Percentiles rank a stretch among this genome's conserved stretches.
phyloP scores from a whole-genome alignment of 495 filamentous ascomycete genomes.

The Venustampulla echinocandica region DNA sequence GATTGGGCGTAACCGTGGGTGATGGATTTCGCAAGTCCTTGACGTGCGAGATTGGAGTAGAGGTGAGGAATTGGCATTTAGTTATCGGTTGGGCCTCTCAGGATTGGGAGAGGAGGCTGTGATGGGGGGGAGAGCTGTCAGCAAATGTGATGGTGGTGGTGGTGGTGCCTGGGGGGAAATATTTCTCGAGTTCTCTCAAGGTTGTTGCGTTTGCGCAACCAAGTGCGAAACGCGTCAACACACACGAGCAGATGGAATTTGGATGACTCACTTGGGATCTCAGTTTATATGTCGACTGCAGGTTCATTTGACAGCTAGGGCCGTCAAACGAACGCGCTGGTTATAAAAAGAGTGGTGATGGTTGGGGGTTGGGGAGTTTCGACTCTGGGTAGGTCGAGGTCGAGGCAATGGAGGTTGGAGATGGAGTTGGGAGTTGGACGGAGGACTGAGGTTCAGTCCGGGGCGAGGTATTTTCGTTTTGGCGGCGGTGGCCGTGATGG shows the following conservation, averaged over 20 bases:
- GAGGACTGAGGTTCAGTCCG: too few relatives aligned
- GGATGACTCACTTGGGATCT: conserved; percentile 21
- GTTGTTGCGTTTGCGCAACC: too few relatives aligned
- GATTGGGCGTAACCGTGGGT: conserved; percentile 97
- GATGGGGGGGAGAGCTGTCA: conserved; percentile 29
- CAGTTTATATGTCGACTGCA: conserved; percentile 42
- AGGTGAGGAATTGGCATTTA: conserved; percentile 55
- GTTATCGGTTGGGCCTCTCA: conserved; percentile 30
- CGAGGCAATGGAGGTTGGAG: too few relatives aligned
- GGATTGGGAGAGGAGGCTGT: conserved; percentile 28
- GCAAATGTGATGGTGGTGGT: too few relatives aligned
- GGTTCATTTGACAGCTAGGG: conserved; percentile 64
- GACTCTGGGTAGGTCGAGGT: conserved; percentile 24
- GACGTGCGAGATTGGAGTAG: conserved; percentile 84
- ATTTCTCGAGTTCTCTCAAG: too few relatives aligned
- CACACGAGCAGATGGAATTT: too few relatives aligned
- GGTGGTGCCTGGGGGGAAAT: too few relatives aligned
- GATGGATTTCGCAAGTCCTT: conserved; percentile 90
- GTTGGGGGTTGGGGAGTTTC: conserved; percentile 5
- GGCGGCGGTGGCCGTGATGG: too few relatives aligned
- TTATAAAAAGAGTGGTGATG: conserved; percentile 16
- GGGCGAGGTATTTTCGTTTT: too few relatives aligned
- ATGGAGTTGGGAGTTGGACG: too few relatives aligned
- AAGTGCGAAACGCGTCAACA: too few relatives aligned
- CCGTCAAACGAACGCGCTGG: conserved; percentile 55